These are phyloP conservation scores for Marasmius tenuissimus DNA, from an alignment of 1,284 basidiomycete genomes.

Conservation along the genomic window DNA sequence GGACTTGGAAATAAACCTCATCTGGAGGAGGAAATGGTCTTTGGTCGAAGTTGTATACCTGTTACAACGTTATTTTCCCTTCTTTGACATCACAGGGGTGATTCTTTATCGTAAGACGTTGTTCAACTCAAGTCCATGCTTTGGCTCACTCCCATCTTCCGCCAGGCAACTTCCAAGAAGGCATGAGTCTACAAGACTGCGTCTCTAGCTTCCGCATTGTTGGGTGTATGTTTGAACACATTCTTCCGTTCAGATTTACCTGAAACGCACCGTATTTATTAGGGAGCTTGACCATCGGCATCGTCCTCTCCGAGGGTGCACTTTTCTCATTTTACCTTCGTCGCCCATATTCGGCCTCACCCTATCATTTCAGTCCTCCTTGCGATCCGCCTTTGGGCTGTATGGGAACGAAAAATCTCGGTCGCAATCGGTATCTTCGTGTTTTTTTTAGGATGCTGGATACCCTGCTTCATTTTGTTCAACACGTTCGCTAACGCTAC, in stretches of 20 bases:
- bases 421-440: not conserved
- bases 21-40: not conserved
- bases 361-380: not conserved
- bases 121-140: too few species aligned
- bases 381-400: not conserved
- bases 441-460: not conserved
- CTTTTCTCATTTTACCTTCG: not conserved
- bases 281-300: not conserved
- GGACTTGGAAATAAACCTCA: not conserved
- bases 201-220: too few species aligned
- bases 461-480: not conserved
- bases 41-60: not conserved
- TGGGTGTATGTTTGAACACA: too few species aligned
- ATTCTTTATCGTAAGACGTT: not conserved
- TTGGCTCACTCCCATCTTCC: too few species aligned
- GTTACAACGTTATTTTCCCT: not conserved
- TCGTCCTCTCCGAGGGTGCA: not conserved
- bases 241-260: too few species aligned
- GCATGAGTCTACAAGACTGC: too few species aligned
- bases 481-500: not conserved
- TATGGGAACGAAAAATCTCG: not conserved
- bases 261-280: too few species aligned
- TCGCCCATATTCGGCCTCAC: not conserved
- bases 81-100: not conserved
- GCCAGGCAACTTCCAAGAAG: too few species aligned